Evolutionary conservation across 1,284 basidiomycete species (phyloP), one percentile per base, ranked within the genome.

Genomic region (Tilletia caries): DNA sequence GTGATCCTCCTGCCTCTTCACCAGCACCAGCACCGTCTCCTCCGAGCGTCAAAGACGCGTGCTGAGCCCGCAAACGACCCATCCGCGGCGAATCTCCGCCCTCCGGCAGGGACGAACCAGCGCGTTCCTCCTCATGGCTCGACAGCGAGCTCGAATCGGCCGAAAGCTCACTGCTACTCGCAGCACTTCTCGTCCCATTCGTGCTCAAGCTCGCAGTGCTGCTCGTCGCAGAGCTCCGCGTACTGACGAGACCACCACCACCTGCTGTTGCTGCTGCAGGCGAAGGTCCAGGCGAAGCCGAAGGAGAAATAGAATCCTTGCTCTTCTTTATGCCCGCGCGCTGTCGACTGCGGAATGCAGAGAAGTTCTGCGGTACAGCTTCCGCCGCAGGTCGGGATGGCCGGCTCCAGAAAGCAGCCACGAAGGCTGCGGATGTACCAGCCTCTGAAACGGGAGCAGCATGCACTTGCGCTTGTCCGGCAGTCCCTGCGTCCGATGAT

Each of bases 1-100:
- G 52, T 18, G 70, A 69, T 13, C 74, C 65, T 41, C 37, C 37
- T 10, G 8, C 37, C 37, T 6, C 1, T 2, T 10, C 37, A 41
- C 37, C 37, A 41, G 37, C 37, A 41, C 37, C 37, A 13, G 68
- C 68, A 18, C 68, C 65, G 20, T 69, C 52, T 13, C 50, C 60
- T 37, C 73, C 65, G 13, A 43, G 33, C 33, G 23, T 10, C 6
- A 50, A 29, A n/a, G 32, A 10, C 25, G 48, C 8, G 37, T 41
- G 15, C 8, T 6, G 37, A 41, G 15, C 15, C 37, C 37, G 12
- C 18, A 50, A 20, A 8, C 48, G 48, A 50, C 48, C 48, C 48
- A 25, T 25, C 20, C 48, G 48, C 48, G 23, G 8, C 48, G 48
- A 50, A 25, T 50, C 48, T 3, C 48, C 48, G 20, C 12, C 23